phyloP scores from a whole-genome alignment of 176 grass and related monocot genomes.

The Tuctoria greenei region DNA sequence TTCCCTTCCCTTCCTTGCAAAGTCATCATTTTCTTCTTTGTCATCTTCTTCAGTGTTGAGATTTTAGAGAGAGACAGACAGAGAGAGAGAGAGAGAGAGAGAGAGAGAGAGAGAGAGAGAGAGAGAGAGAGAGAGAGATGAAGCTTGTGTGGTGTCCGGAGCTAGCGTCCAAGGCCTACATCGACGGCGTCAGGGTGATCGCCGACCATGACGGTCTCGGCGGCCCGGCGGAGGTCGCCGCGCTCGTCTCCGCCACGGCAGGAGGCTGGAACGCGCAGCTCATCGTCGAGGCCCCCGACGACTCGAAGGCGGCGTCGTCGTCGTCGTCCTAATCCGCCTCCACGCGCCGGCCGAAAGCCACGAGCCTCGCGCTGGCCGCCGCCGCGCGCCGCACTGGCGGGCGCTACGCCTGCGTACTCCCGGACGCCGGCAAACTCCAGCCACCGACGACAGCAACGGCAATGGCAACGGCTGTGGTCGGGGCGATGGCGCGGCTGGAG shows the following conservation, averaged over 20 bases:
- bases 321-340: neutral
- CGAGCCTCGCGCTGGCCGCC: conserved; percentile 41
- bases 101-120: neutral
- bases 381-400: conserved; percentile 31
- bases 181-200: conserved; percentile 53
- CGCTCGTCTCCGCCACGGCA: conserved; percentile 68
- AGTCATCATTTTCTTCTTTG: neutral
- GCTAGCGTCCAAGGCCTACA: conserved; percentile 58
- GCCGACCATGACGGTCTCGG: neutral
- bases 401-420: conserved; percentile 28
- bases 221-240: conserved; percentile 35
- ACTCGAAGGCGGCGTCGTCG: neutral
- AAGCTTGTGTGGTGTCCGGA: conserved; percentile 81
- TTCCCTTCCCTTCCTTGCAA: neutral
- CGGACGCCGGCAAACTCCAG: neutral
- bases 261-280: conserved; percentile 74
- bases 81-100: neutral
- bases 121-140: conserved; percentile 18
- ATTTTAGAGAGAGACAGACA: neutral
- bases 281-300: conserved; percentile 51
- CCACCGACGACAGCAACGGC: neutral
- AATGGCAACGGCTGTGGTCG: neutral
- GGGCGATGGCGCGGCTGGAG: conserved; percentile 47
- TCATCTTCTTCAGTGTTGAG: neutral
- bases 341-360: conserved; percentile 8